These are phyloP conservation scores for Rachicladosporium sp. DNA, from an alignment of 2,329 filamentous ascomycete species.

Conservation along the genomic window DNA sequence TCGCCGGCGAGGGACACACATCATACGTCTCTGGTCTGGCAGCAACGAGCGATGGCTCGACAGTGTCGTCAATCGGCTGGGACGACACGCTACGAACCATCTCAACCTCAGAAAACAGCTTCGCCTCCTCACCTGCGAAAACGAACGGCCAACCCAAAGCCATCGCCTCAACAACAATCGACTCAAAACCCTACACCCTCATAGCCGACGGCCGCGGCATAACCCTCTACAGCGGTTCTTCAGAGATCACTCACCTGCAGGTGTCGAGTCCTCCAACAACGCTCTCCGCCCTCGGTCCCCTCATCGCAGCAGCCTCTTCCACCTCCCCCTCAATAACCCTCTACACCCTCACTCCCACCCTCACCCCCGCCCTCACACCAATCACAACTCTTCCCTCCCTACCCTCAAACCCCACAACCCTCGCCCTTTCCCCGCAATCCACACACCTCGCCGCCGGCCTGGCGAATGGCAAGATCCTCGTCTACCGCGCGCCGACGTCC, in stretches of 20 bases:
- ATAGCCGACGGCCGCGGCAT: slow-evolving; percentile 45
- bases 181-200: slow-evolving; percentile 38
- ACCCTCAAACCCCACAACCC: slow-evolving; percentile 58
- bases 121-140: slow-evolving; percentile 55
- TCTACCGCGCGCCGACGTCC: slow-evolving; percentile 43
- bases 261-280: slow-evolving; percentile 50
- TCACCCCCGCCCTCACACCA: slow-evolving; percentile 48
- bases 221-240: slow-evolving; percentile 44
- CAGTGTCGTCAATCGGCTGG: slow-evolving; percentile 83
- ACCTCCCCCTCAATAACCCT: slow-evolving; percentile 37
- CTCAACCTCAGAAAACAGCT: slow-evolving; percentile 62
- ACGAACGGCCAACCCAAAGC: slow-evolving; percentile 73
- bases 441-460: slow-evolving; percentile 70
- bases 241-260: slow-evolving; percentile 36
- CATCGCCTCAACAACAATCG: slow-evolving; percentile 46
- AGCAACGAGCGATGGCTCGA: slow-evolving; percentile 29
- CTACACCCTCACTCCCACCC: slow-evolving; percentile 57
- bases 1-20: slow-evolving; percentile 72
- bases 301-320: slow-evolving; percentile 54
- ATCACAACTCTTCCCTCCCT: slow-evolving; percentile 51
- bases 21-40: slow-evolving; percentile 76
- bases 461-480: slow-evolving; percentile 73
- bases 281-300: slow-evolving; percentile 55
- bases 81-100: slow-evolving; percentile 79
- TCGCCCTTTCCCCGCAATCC: slow-evolving; percentile 76